Conservation (phyloP, 1,139 yeast species). For the Ashbya aceris region DNA sequence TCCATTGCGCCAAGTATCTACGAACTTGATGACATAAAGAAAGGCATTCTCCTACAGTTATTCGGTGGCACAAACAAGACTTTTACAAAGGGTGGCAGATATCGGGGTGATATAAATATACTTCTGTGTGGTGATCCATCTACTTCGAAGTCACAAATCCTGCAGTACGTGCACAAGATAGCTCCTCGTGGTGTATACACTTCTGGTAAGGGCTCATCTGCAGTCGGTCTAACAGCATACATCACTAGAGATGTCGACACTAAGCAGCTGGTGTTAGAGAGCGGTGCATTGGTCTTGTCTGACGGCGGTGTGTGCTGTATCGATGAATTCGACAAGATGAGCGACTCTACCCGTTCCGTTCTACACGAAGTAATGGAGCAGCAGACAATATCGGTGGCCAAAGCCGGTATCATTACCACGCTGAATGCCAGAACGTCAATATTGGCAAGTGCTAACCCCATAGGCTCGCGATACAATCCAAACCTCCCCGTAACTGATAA, state of each 20-base stretch:
- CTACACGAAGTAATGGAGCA: conserved; percentile 99
- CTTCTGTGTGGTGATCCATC: conserved; percentile 95
- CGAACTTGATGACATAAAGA: conserved; percentile 93
- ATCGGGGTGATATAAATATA: conserved; percentile 94
- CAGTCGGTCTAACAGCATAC: conserved; percentile 97
- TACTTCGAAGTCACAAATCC: conserved; percentile 92
- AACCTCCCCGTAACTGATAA: conserved; percentile 87
- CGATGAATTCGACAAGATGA: conserved; percentile 98
- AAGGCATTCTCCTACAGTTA: conserved; percentile 82
- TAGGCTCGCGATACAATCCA: conserved; percentile 90
- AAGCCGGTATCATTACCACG: conserved; percentile 96
- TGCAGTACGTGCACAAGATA: conserved; percentile 90
- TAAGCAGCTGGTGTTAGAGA: conserved; percentile 89
- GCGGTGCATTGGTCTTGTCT: conserved; percentile 99
- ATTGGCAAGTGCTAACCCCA: conserved; percentile 96
- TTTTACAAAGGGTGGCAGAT: conserved; percentile 83
- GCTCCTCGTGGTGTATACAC: conserved; percentile 94
- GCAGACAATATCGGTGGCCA: conserved; percentile 94
- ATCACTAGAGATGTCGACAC: conserved; percentile 87
- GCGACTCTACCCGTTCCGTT: conserved; percentile 87
- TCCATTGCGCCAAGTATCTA: conserved; percentile 93
- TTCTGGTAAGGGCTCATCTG: conserved; percentile 98
- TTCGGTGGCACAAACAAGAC: conserved; percentile 94
- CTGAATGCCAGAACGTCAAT: conserved; percentile 93
- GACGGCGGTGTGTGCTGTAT: conserved; percentile 99